Evolutionary conservation across 306 rosid species (phyloP).

Genomic region (Carpinus fangiana): DNA sequence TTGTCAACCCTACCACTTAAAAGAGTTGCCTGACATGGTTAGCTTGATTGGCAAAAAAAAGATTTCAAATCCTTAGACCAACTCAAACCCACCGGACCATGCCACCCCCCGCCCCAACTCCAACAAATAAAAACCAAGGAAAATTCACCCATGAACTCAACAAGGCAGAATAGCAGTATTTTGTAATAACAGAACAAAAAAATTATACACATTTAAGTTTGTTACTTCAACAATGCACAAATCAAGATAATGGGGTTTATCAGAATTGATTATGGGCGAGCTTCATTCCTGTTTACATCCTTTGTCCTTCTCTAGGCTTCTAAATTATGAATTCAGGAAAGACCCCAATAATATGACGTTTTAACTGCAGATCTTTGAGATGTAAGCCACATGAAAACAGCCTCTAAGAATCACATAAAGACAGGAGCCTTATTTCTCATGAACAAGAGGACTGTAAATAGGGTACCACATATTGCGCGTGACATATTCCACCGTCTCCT

Average conservation of each 20-base stretch:
- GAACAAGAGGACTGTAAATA: conserved; percentile 81
- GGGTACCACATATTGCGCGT: conserved; percentile 79
- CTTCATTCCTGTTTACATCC: conserved; percentile 12
- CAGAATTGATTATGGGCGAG: not conserved
- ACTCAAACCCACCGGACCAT: too few relatives aligned
- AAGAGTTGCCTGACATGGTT: too few relatives aligned
- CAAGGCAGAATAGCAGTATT: not conserved
- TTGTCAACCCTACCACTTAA: too few relatives aligned
- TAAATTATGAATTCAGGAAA: conserved; percentile 22
- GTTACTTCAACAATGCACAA: not conserved
- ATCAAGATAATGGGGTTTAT: not conserved
- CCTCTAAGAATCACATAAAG: not conserved
- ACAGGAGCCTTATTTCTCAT: conserved; percentile 47
- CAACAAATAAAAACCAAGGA: too few relatives aligned
- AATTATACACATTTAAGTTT: not conserved
- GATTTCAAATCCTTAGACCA: too few relatives aligned
- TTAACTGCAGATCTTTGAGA: conserved; percentile 22
- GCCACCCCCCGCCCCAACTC: not conserved
- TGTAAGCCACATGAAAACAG: conserved; percentile 16
- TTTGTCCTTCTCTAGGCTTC: conserved; percentile 21
- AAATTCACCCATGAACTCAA: not conserved
- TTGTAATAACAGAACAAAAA: not conserved
- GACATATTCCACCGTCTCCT: conserved; percentile 58
- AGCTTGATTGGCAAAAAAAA: too few relatives aligned
- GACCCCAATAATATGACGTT: conserved; percentile 21